Percentiles rank a stretch among this genome's conserved stretches.
Evolutionary conservation across 116 monocot genomes (phyloP).

Genomic region (Zostera marina): DNA sequence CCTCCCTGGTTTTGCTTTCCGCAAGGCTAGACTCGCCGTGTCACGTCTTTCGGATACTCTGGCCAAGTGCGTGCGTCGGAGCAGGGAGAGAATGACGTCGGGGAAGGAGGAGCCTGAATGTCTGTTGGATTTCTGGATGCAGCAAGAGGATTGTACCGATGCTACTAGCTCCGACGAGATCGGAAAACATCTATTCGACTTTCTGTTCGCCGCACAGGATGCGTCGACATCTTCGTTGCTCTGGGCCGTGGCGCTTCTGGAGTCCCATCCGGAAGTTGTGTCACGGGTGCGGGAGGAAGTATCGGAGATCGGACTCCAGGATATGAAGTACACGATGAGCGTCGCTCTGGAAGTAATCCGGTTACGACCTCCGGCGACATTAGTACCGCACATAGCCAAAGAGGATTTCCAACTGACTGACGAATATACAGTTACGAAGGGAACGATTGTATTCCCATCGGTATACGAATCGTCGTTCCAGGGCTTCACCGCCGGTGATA

Average conservation of each 20-base stretch:
- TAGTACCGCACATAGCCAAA: slow-evolving; percentile 83
- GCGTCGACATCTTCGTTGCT: slow-evolving; percentile 90
- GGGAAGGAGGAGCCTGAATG: slow-evolving; percentile 41
- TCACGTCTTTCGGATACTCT: slow-evolving; percentile 44
- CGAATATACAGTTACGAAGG: slow-evolving; percentile 77
- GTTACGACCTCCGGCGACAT: slow-evolving; percentile 72
- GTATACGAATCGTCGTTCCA: slow-evolving; percentile 67
- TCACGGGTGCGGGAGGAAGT: slow-evolving; percentile 56
- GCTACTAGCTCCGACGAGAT: slow-evolving; percentile 24
- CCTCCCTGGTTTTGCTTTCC: slow-evolving; percentile 85
- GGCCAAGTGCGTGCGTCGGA: slow-evolving; percentile 26
- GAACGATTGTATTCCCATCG: slow-evolving; percentile 87
- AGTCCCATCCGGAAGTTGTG: slow-evolving; percentile 67
- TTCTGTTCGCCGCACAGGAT: slow-evolving; percentile 94
- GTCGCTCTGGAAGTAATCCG: slow-evolving; percentile 76
- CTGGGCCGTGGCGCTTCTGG: slow-evolving; percentile 72
- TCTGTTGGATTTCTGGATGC: slow-evolving; percentile 91
- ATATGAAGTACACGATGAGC: slow-evolving; percentile 61
- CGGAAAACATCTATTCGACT: slow-evolving; percentile 79
- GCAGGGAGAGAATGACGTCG: slow-evolving; percentile 40
- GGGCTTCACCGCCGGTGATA: slow-evolving; percentile 64
- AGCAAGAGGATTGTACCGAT: slow-evolving; percentile 34
- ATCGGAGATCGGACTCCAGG: slow-evolving; percentile 30
- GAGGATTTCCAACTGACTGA: slow-evolving; percentile 55
- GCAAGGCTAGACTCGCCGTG: slow-evolving; percentile 52